phyloP scores from a whole-genome alignment of 148 eudicot species.

The Tetragonia tetragonoides region DNA sequence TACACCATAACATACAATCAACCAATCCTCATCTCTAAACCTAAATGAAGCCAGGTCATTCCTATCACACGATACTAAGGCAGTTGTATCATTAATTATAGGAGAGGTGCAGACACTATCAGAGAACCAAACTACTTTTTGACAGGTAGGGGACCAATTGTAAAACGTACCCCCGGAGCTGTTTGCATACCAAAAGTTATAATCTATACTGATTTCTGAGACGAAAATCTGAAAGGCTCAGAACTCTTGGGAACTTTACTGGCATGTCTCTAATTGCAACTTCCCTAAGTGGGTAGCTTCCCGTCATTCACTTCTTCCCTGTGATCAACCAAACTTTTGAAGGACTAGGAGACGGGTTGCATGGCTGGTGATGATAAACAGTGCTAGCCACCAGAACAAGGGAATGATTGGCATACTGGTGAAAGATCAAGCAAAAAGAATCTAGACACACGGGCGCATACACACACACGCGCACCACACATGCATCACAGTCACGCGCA shows the following conservation, averaged over 20 bases:
- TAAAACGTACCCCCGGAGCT: not conserved
- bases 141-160: not conserved
- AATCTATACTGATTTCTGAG: slow-evolving; percentile 7
- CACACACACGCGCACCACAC: slow-evolving; percentile 1
- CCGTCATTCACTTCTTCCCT: slow-evolving; percentile 16
- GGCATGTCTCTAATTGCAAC: not conserved
- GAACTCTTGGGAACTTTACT: slow-evolving; percentile 9
- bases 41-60: slow-evolving; percentile 10
- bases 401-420: not conserved
- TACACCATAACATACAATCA: slow-evolving; percentile 4
- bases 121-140: slow-evolving; percentile 19
- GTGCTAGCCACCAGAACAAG: slow-evolving; percentile 13
- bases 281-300: slow-evolving; percentile 13
- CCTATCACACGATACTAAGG: not conserved
- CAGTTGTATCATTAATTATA: slow-evolving; percentile 7
- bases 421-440: not conserved
- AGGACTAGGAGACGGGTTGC: not conserved
- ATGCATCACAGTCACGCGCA: too few species aligned
- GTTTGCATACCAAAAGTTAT: not conserved
- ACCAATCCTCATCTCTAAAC: slow-evolving; percentile 11
- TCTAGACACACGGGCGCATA: too few species aligned
- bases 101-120: not conserved
- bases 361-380: slow-evolving; percentile 21
- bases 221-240: slow-evolving; percentile 12
- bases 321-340: slow-evolving; percentile 19